A percentile compares a stretch with the other conserved stretches of the same genome.
Evolutionary conservation across 2,329 filamentous ascomycete genomes (phyloP).

Genomic region (Daldinia sp.): DNA sequence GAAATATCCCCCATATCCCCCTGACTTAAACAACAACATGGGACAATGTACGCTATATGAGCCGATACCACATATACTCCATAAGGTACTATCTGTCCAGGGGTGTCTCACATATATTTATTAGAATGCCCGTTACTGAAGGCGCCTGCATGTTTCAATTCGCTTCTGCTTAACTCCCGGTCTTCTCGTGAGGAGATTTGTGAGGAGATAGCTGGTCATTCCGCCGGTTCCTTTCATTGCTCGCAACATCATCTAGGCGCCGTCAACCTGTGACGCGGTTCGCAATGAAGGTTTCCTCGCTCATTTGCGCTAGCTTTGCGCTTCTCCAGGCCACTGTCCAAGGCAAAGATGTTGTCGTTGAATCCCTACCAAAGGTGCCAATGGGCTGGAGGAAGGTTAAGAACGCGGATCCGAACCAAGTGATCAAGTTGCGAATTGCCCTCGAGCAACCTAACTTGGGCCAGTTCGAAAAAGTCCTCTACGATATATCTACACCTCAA

Average conservation of each 20-base stretch:
- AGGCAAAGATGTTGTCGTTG: slow-evolving; percentile 51
- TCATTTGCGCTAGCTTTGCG: slow-evolving; percentile 41
- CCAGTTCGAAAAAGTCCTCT: slow-evolving; percentile 68
- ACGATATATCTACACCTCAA: slow-evolving; percentile 71
- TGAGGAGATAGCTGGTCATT: slow-evolving; percentile 32
- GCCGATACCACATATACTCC: neutral
- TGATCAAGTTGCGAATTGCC: slow-evolving; percentile 62
- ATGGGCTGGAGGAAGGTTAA: slow-evolving; percentile 55
- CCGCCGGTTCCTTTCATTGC: neutral
- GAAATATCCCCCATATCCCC: slow-evolving; percentile 1
- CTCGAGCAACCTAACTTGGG: slow-evolving; percentile 61
- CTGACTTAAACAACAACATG: neutral
- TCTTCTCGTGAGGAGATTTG: slow-evolving; percentile 12
- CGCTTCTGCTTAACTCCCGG: slow-evolving; percentile 8
- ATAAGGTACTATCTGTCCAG: slow-evolving; percentile 8
- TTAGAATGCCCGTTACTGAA: slow-evolving; percentile 17
- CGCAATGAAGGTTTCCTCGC: slow-evolving; percentile 42
- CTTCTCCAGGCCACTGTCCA: slow-evolving; percentile 41
- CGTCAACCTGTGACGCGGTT: slow-evolving; percentile 8
- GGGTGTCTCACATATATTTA: slow-evolving; percentile 28
- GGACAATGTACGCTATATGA: neutral
- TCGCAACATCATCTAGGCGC: neutral
- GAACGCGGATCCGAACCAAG: slow-evolving; percentile 53
- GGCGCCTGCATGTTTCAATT: slow-evolving; percentile 7
- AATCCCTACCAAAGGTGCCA: slow-evolving; percentile 54